phyloP scores from a whole-genome alignment of 495 filamentous ascomycete species.

The Usnea hakonensis region DNA sequence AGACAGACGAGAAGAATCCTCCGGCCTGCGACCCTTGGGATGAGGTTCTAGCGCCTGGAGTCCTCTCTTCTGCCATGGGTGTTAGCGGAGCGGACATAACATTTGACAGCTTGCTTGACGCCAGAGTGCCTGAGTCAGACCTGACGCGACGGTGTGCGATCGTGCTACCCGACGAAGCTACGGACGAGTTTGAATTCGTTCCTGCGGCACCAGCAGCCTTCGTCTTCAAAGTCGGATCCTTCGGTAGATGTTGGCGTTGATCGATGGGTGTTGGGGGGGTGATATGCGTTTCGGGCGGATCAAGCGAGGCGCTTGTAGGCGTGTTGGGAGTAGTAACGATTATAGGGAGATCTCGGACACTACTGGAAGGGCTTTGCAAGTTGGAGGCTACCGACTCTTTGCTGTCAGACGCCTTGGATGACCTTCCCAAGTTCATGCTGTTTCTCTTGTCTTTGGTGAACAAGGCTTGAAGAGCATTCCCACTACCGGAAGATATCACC shows the following conservation, averaged over 20 bases:
- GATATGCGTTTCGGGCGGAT: constrained; percentile 42
- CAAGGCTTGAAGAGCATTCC: constrained; percentile 24
- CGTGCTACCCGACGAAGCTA: constrained; percentile 57
- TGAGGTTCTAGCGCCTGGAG: constrained; percentile 35
- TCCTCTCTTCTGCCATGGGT: constrained; percentile 61
- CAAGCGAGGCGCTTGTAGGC: constrained; percentile 37
- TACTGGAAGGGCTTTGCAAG: constrained; percentile 8
- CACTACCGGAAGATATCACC: constrained; percentile 31
- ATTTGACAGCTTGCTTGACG: constrained; percentile 86
- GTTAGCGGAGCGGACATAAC: constrained; percentile 64
- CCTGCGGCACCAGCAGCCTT: constrained; percentile 10
- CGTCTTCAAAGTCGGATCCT: constrained; percentile 4
- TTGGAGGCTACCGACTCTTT: constrained; percentile 9
- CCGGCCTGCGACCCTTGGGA: constrained; percentile 40
- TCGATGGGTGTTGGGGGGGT: constrained; percentile 50
- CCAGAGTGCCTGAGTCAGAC: constrained; percentile 56
- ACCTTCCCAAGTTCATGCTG: constrained; percentile 36
- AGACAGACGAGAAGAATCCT: constrained; percentile 89
- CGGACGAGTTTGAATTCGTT: constrained; percentile 19
- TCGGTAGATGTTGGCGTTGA: constrained; percentile 21
- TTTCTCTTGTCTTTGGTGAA: constrained; percentile 34
- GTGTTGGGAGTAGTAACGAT: constrained; percentile 32
- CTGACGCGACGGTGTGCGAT: constrained; percentile 63
- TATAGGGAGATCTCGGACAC: constrained; percentile 15
- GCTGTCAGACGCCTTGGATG: constrained; percentile 28